Percentiles rank a stretch among this genome's conserved stretches.
These are phyloP conservation scores for Starmerella stellata DNA, from an alignment of 805 yeast species.

Conservation along the genomic window DNA sequence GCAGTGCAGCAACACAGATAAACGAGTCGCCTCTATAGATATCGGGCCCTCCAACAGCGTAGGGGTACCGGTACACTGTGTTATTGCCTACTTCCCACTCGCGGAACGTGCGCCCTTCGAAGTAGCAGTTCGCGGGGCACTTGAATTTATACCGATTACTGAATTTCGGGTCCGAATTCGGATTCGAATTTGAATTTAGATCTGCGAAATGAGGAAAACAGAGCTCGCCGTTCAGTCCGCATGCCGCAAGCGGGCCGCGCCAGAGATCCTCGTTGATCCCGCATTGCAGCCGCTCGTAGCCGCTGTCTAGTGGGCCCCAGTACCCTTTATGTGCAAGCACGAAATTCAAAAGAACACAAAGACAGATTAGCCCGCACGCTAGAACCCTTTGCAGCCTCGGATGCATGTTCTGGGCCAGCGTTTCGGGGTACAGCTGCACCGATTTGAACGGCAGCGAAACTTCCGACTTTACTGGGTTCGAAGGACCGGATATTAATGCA, in stretches of 20 bases:
- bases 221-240: constrained; percentile 52
- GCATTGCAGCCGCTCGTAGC: constrained; percentile 13
- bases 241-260: constrained; percentile 56
- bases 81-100: constrained; percentile 56
- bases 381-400: too few relatives aligned
- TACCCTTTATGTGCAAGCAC: neutral
- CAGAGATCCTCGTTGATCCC: constrained; percentile 28
- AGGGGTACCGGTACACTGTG: constrained; percentile 50
- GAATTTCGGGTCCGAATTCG: too few relatives aligned
- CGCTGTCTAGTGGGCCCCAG: neutral
- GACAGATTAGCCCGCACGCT: too few relatives aligned
- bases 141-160: constrained; percentile 32
- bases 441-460: too few relatives aligned
- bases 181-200: too few relatives aligned
- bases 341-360: neutral
- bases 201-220: constrained; percentile 31
- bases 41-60: constrained; percentile 49
- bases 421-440: too few relatives aligned
- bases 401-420: too few relatives aligned
- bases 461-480: too few relatives aligned
- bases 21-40: constrained; percentile 69
- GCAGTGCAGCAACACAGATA: constrained; percentile 79
- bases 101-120: constrained; percentile 59
- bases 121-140: constrained; percentile 79
- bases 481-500: too few relatives aligned